phyloP scores from a whole-genome alignment of 176 grass and related monocot species.

The Bromus sterilis region DNA sequence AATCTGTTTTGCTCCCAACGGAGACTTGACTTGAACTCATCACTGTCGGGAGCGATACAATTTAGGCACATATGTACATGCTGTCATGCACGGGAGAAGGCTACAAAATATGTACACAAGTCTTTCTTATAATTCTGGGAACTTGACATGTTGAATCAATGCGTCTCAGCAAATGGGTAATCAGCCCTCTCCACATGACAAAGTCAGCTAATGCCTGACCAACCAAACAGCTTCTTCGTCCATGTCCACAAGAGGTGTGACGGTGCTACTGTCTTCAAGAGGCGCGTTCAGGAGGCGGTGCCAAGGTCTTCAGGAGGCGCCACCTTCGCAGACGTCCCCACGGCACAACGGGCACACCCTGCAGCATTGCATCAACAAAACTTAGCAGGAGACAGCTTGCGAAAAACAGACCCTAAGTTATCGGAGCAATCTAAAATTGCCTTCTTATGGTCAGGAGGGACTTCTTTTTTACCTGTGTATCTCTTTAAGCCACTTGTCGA shows the following conservation, averaged over 20 bases:
- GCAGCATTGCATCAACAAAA: neutral
- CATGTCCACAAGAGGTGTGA: neutral
- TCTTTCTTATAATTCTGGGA: neutral
- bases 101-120: constrained; percentile 31
- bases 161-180: neutral
- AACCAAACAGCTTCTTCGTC: neutral
- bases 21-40: no score
- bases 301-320: constrained; percentile 8
- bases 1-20: neutral
- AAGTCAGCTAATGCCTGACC: neutral
- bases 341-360: constrained; percentile 90
- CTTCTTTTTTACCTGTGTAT: constrained; percentile 53
- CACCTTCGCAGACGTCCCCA: constrained; percentile 57
- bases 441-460: neutral
- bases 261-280: neutral
- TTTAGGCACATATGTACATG: constrained; percentile 20
- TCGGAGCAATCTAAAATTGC: neutral
- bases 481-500: constrained; percentile 99
- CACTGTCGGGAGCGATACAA: neutral
- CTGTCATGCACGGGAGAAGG: neutral
- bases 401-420: neutral
- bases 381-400: neutral
- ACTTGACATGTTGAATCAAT: neutral
- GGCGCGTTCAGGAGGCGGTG: neutral
- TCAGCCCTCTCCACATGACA: neutral